Evolutionary conservation across 495 filamentous ascomycete genomes (phyloP).

Genomic region (Annulohypoxylon nitens): DNA sequence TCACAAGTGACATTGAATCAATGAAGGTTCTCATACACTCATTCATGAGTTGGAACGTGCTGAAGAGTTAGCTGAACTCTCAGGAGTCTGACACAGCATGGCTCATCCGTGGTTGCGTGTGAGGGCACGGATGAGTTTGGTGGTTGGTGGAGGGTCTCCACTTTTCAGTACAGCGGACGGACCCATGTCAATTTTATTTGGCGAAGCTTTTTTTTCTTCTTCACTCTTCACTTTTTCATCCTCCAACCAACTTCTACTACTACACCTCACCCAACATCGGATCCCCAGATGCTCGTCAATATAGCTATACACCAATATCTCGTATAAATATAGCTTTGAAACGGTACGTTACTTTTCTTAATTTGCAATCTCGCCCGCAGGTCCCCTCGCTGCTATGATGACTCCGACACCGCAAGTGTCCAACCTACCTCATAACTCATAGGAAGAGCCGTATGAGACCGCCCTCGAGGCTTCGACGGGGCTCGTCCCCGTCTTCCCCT

Average conservation of each 20-base stretch:
- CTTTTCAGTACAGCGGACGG: conserved; percentile 11
- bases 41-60: conserved; percentile 7
- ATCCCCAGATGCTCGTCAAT: not conserved
- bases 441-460: conserved; percentile 69
- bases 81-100: not conserved
- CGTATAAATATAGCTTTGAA: not conserved
- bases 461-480: conserved; percentile 25
- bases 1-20: not conserved
- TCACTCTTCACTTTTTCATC: conserved; percentile 18
- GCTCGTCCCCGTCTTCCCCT: conserved; percentile 3
- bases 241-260: conserved; percentile 10
- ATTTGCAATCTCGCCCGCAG: conserved; percentile 16
- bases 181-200: conserved; percentile 31
- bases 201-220: conserved; percentile 37
- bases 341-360: conserved; percentile 22
- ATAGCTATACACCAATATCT: not conserved
- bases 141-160: not conserved
- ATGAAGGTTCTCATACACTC: not conserved
- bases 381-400: conserved; percentile 55
- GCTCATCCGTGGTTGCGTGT: not conserved
- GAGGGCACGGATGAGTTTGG: conserved; percentile 1
- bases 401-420: conserved; percentile 63
- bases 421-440: conserved; percentile 57
- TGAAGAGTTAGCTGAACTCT: conserved; percentile 2
- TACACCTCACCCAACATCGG: not conserved